Evolutionary conservation across 495 filamentous ascomycete genomes (phyloP).

Genomic region (Penicillium bovifimosum): DNA sequence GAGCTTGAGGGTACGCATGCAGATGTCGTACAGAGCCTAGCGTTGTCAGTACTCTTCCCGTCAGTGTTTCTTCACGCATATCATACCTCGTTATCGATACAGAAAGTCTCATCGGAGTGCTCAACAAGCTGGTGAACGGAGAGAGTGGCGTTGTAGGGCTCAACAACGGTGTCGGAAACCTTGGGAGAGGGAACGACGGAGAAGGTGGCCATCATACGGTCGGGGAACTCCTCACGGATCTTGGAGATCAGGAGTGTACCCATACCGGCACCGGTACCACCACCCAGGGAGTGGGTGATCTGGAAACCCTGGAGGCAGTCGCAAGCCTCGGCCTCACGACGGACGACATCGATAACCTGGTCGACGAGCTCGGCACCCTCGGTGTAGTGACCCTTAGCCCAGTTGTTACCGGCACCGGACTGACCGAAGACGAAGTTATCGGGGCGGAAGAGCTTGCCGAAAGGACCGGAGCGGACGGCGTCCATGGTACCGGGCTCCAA

Average conservation of each 20-base stretch:
- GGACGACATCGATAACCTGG: conserved; percentile 96
- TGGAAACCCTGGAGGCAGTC: conserved; percentile 99
- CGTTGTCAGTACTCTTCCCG: conserved; percentile 15
- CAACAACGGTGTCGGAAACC: conserved; percentile 99
- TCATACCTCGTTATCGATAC: conserved; percentile 96
- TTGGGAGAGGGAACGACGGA: conserved; percentile 99
- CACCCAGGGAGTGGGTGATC: conserved; percentile 99
- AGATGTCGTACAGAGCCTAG: conserved; percentile 97
- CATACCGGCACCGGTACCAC: conserved; percentile 99
- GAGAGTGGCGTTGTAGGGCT: conserved; percentile 99
- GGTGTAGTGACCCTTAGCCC: conserved; percentile 99
- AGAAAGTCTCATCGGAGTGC: conserved; percentile 99
- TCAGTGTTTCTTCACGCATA: neutral
- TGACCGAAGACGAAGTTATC: conserved; percentile 99
- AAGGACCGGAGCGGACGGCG: conserved; percentile 96
- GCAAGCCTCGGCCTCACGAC: conserved; percentile 97
- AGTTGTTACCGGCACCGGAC: conserved; percentile 99
- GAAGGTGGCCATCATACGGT: conserved; percentile 99
- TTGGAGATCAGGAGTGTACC: conserved; percentile 99
- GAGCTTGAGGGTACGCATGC: conserved; percentile 99
- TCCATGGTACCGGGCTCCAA: conserved; percentile 98
- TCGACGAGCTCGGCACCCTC: conserved; percentile 99
- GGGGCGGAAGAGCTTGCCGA: conserved; percentile 98
- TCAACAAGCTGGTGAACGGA: conserved; percentile 99
- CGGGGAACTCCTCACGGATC: conserved; percentile 99